These are phyloP conservation scores for Didymellaceae sp. DNA, from an alignment of 2,329 filamentous ascomycete species.

Conservation along the genomic window DNA sequence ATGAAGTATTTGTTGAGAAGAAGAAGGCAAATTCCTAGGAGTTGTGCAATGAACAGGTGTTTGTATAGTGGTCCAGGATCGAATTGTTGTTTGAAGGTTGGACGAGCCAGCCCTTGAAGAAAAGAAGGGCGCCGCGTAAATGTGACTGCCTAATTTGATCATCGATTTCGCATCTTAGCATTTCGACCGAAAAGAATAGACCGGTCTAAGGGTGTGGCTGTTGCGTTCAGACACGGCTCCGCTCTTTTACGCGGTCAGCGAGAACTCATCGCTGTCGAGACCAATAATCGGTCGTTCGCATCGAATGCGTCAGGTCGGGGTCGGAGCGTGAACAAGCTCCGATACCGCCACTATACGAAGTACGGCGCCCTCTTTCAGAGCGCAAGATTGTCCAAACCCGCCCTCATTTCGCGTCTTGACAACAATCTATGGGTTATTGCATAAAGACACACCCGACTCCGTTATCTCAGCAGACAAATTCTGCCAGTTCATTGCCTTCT, in stretches of 20 bases:
- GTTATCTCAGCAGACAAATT: too few species aligned
- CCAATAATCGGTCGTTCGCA: not conserved
- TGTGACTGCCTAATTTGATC: conserved; percentile 3
- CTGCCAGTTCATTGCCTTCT: too few species aligned
- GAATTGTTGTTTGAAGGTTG: not conserved
- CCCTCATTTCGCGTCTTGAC: too few species aligned
- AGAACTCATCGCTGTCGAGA: not conserved
- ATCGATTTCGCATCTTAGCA: not conserved
- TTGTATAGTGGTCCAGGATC: not conserved
- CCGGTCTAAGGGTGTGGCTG: not conserved
- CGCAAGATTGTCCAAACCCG: not conserved
- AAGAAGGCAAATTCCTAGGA: too few species aligned
- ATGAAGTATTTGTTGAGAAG: too few species aligned
- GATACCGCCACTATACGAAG: not conserved
- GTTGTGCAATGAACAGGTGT: not conserved
- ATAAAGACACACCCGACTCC: too few species aligned
- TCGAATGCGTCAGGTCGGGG: conserved; percentile 2
- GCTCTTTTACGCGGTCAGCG: conserved; percentile 5
- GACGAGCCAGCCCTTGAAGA: conserved; percentile 2
- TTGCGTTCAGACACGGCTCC: conserved; percentile 3
- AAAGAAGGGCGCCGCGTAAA: conserved; percentile 5
- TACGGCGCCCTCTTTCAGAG: not conserved
- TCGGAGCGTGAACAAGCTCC: conserved; percentile 3
- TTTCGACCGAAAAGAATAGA: not conserved
- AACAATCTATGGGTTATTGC: too few species aligned